phyloP scores from a whole-genome alignment of 179 eudicot genomes.

The Amaranthus tricolor region DNA sequence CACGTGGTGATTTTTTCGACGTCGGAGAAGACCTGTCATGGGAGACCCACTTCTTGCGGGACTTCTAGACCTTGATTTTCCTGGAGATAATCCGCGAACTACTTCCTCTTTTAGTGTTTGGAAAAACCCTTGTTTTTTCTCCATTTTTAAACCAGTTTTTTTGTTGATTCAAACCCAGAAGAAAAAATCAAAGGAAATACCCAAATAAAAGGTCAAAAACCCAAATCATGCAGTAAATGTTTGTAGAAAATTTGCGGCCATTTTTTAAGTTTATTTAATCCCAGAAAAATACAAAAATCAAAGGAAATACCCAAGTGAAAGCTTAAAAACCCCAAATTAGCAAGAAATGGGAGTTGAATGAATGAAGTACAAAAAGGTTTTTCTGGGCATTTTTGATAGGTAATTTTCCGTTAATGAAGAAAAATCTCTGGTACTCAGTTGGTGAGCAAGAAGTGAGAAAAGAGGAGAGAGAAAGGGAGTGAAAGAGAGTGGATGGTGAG shows the following conservation, averaged over 20 bases:
- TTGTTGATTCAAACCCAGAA: no score
- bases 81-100: slow-evolving; percentile 76
- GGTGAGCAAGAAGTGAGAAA: not conserved
- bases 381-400: slow-evolving; percentile 4
- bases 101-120: slow-evolving; percentile 72
- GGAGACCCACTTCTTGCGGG: slow-evolving; percentile 58
- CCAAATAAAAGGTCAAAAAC: no score
- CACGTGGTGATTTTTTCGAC: slow-evolving; percentile 42
- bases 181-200: no score
- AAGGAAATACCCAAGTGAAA: no score
- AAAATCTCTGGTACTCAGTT: not conserved
- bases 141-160: slow-evolving; percentile 34
- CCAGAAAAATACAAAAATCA: no score
- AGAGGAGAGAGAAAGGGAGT: not conserved
- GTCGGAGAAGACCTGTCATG: slow-evolving; percentile 56
- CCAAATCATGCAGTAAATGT: no score
- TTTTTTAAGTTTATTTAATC: no score
- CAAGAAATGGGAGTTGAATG: not conserved
- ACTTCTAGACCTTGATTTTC: slow-evolving; percentile 54
- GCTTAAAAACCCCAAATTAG: slow-evolving; percentile 1
- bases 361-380: not conserved
- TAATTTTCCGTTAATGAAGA: no score
- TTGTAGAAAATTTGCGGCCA: no score
- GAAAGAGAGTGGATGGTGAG: not conserved
- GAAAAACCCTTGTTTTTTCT: slow-evolving; percentile 75